Conservation (phyloP, 441 rosid species). For the Biscutella laevigata region DNA sequence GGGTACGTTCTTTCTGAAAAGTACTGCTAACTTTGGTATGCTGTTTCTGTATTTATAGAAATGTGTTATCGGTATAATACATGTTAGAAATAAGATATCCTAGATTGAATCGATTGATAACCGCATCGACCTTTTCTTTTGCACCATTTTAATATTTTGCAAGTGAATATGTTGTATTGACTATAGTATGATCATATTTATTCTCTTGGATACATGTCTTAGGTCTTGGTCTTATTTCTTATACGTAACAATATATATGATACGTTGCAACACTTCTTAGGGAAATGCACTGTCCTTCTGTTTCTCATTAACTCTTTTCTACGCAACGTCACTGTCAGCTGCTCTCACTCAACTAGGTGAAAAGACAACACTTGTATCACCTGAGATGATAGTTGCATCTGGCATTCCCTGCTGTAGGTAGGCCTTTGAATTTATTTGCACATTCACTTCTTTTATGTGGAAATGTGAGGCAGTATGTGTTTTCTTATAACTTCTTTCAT, state of each 20-base stretch:
- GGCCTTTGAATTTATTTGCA: slow-evolving; percentile 21
- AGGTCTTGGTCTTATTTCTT: background rate
- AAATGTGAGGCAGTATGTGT: slow-evolving; percentile 6
- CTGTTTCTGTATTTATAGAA: background rate
- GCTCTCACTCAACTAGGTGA: slow-evolving; percentile 82
- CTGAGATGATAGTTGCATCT: slow-evolving; percentile 69
- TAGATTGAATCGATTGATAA: slow-evolving; percentile 5
- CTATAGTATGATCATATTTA: background rate
- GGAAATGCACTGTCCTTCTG: background rate
- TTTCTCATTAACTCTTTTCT: slow-evolving; percentile 17
- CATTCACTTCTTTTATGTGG: slow-evolving; percentile 10
- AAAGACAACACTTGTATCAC: slow-evolving; percentile 96
- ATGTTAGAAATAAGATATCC: background rate
- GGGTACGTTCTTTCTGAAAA: slow-evolving; percentile 40
- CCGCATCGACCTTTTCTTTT: background rate
- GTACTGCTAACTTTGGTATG: background rate
- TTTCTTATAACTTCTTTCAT: slow-evolving; percentile 14
- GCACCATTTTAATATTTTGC: background rate
- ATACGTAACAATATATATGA: background rate
- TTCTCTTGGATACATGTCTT: slow-evolving; percentile 1
- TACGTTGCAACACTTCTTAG: background rate
- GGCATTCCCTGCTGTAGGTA: slow-evolving; percentile 97
- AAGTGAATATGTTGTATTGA: background rate
- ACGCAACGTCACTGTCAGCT: slow-evolving; percentile 46
- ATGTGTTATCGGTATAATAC: background rate